A percentile compares a stretch with the other conserved stretches of the same genome.
phyloP scores from a whole-genome alignment of 495 filamentous ascomycete species.

The Trypethelium eluteriae region DNA sequence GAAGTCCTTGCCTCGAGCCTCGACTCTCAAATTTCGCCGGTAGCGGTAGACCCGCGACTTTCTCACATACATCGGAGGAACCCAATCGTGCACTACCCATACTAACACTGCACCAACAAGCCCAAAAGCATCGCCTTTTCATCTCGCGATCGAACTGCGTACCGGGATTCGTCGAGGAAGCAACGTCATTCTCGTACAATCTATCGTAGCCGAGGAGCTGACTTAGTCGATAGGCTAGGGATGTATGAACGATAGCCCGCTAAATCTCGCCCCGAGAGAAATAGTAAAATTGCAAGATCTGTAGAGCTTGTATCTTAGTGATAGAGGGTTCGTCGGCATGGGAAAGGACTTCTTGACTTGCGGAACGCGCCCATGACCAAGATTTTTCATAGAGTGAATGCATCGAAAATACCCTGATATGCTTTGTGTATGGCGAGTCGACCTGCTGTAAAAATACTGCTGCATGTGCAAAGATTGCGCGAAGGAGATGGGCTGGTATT shows the following conservation, averaged over 20 bases:
- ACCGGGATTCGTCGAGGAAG: neutral
- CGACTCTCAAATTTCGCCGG: conserved; percentile 10
- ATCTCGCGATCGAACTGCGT: conserved; percentile 15
- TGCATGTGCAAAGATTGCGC: conserved; percentile 15
- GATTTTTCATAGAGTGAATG: conserved; percentile 13
- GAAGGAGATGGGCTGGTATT: conserved; percentile 13
- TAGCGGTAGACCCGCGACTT: conserved; percentile 11
- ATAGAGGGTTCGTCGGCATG: conserved; percentile 7
- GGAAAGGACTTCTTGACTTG: conserved; percentile 12
- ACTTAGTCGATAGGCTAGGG: conserved; percentile 11
- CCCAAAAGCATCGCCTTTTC: conserved; percentile 13
- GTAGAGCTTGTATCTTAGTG: conserved; percentile 11
- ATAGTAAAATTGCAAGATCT: conserved; percentile 13
- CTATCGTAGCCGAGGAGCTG: conserved; percentile 13
- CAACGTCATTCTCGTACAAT: conserved; percentile 1
- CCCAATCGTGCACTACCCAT: conserved; percentile 11
- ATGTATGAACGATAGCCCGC: conserved; percentile 12
- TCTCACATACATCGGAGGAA: conserved; percentile 11
- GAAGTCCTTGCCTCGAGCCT: conserved; percentile 6
- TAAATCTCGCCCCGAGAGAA: conserved; percentile 13
- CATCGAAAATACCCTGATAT: conserved; percentile 12
- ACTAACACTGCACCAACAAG: conserved; percentile 10
- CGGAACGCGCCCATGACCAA: conserved; percentile 14
- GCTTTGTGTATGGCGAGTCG: conserved; percentile 2
- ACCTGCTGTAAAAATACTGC: conserved; percentile 14